Evolutionary conservation across 1,284 basidiomycete species (phyloP), one percentile per base, ranked within the genome.

Genomic region (Tremellales sp.): DNA sequence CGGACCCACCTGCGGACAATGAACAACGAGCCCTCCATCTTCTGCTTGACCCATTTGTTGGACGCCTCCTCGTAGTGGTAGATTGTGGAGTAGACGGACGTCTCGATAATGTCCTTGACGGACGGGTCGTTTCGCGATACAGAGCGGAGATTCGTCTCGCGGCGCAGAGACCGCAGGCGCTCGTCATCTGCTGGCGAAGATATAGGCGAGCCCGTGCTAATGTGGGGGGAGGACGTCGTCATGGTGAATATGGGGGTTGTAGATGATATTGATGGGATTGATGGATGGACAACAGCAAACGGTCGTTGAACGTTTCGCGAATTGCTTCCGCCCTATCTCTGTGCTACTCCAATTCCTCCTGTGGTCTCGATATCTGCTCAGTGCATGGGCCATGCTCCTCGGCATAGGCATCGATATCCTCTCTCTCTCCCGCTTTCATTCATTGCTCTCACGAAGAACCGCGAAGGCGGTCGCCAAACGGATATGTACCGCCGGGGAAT

Each of bases 391-490:
- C n/a, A 69, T 66, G 65, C 79, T 90, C 53, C 70, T 87, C 44
- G 87, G 87, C 28, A 77, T 88, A 46, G 88, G 88, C 10, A 81
- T 87, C 46, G 88, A 92, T 65, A 73, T 91, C 43, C 77, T 88
- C 36, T 79, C 84, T 56, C 50, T 86, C 5, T 77, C 83, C 18
- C 83, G 88, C 14, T 79, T 92, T 55, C 61, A 71, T 14, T 68
- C 76, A 13, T 57, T 89, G 13, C 58, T 84, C 4, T 35, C 63
- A n/a, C 77, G 86, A 4, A 75, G 81, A 41, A 74, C 77, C 6
- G 53, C 76, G 3, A 47, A 63, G 21, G 75, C 67, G 16, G 70
- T 89, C 34, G 81, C 83, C 2, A 65, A 70, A 21, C 79, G 82
- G 34, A 84, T 89, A 49, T 79, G 47, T 63, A 9, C 86, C 85